Evolutionary conservation across 2,329 filamentous ascomycete species (phyloP), one percentile per base, ranked within the genome.

Genomic region (Aspergillus floridensis): DNA sequence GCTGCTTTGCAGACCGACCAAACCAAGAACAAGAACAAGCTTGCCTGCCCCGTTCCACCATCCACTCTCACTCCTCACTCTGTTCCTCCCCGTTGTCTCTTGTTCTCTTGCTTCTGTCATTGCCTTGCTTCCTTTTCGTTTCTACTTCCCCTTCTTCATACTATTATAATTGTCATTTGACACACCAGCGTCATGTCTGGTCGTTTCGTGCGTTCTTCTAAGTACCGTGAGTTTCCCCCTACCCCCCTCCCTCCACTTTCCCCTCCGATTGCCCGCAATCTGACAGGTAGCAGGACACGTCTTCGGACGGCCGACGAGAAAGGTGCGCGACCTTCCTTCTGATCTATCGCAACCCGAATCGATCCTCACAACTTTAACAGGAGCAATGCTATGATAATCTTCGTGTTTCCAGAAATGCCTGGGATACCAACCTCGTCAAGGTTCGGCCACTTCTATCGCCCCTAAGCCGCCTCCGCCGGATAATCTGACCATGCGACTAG

Each of bases 371-470:
- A 52, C 52, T 19, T 38, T 21, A 26, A 21, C 60, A 88, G 86
- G 95, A 99, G 77, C 91, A 91, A 85, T 97, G 93, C 83, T 99
- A 98, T 81, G 95, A 99, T 79, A 98, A 98, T 79, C 82, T 99
- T 68, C 91, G 92, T 76, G 92, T 99, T 78, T 97, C 92, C 73
- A 91, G 90, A 79, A 99, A 99, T 87, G 95, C 95, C 58, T 99
- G 95, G 95, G 95, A 99, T 78, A 97, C 93, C 72, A 99, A 99
- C 81, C 82, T 99, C 73, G 86, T 98, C 80, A 98, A 98, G 89
- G 92, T 96, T 77, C 76, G 83, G 74, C 57, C 54, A 62, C 59
- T 59, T 65, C 64, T 63, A 69, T 66, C 69, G 57, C 68, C 70
- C 70, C 68, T 68, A 63, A 58, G 60, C 21, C 59, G 49, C 58